Evolutionary conservation across 768 basidiomycete genomes (phyloP), one percentile per base, ranked within the genome.

Genomic region (Tulasnella sp.): DNA sequence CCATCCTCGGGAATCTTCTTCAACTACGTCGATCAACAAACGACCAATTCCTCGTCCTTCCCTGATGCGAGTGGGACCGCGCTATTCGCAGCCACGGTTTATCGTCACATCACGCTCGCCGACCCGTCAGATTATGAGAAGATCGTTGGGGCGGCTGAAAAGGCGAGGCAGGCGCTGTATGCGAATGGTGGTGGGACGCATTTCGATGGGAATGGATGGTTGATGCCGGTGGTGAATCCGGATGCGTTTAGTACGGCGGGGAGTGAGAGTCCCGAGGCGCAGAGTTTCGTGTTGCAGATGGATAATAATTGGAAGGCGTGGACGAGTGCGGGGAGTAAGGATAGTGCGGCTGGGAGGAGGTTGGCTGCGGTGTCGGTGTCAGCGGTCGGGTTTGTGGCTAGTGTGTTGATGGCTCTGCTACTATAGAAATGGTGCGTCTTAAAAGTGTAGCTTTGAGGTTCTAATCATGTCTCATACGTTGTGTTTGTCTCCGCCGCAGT

Each of bases 241-340:
- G 63, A 65, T 21, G 44, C 63, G 4, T 71, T 67, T 65, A 44
- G 59, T 13, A 23, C 49, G 17, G 17, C 58, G 24, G 63, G 66
- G 1, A 19, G 51, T 10, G 7, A 65, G 19, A 65, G 63, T 19
- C 68, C 71, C 10, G 70, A 72, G 56, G 68, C 63, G 4, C 67
- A 72, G 62, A 61, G 65, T 1, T 73, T 73, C 55, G 66, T 70
- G 29, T 51, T 71, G 27, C 63, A 71, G 26, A 63, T 73, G 58
- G 54, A 72, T 10, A 66, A 70, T 13, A 66, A 67, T 1, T 65
- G 63, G 45, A 48, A 63, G 15, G 69, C 67, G 44, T 70, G 69
- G 65, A 53, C 29, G 1, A 56, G n/a, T 17, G 27, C 34, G 43
- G 55, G 55, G 24, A 43, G 41, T 26, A 44, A 27, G 24, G 44